phyloP scores from a whole-genome alignment of 225 moss, liverwort and hornwort genomes.

The Asterella californica region DNA sequence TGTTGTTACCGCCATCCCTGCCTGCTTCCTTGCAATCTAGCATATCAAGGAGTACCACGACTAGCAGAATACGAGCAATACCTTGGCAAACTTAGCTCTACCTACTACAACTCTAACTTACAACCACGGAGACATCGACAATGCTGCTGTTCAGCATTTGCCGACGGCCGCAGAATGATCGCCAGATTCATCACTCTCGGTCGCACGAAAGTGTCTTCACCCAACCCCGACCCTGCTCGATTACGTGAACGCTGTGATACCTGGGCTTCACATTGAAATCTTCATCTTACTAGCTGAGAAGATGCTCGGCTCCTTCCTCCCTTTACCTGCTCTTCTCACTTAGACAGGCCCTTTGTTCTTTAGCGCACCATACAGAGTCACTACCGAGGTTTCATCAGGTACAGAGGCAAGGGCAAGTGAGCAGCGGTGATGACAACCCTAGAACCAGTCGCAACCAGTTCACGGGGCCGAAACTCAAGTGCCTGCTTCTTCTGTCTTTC shows the following conservation, averaged over 20 bases:
- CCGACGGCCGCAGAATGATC: neutral
- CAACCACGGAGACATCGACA: neutral
- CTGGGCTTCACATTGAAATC: neutral
- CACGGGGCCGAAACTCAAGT: neutral
- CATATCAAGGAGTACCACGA: neutral
- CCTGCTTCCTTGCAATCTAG: neutral
- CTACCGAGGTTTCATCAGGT: neutral
- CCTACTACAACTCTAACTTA: neutral
- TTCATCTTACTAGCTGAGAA: neutral
- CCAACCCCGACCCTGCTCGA: neutral
- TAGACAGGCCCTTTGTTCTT: too few relatives aligned
- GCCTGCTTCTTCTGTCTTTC: neutral
- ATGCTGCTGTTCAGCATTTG: neutral
- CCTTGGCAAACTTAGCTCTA: neutral
- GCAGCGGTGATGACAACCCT: neutral
- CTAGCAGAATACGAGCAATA: neutral
- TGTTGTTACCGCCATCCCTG: neutral
- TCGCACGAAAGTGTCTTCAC: neutral
- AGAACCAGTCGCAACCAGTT: neutral
- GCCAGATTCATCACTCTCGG: neutral
- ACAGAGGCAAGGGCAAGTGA: neutral
- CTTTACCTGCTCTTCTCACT: neutral
- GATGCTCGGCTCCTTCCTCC: neutral
- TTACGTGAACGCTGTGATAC: neutral
- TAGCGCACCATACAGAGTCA: neutral